Evolutionary conservation across 805 yeast species (phyloP).

Genomic region (Kazachstania bromeliacearum): DNA sequence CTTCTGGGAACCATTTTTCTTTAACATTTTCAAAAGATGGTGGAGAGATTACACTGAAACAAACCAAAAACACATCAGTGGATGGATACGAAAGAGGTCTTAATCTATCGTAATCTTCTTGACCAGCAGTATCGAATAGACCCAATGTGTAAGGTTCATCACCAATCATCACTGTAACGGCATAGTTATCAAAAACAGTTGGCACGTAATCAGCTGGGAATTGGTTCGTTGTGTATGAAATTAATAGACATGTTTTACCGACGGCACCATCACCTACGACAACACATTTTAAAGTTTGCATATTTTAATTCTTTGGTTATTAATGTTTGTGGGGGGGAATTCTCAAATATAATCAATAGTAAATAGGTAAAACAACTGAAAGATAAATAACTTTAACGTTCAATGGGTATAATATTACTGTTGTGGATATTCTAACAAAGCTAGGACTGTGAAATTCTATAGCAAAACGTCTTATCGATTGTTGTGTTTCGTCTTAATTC

Average conservation of each 20-base stretch:
- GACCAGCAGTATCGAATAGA: conserved; percentile 97
- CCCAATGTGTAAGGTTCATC: conserved; percentile 97
- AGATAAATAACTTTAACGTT: too few relatives aligned
- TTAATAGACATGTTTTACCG: conserved; percentile 92
- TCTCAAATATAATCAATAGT: too few relatives aligned
- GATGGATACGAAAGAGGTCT: conserved; percentile 96
- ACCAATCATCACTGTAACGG: conserved; percentile 91
- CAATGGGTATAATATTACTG: too few relatives aligned
- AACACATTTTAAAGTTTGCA: conserved; percentile 76
- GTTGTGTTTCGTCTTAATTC: too few relatives aligned
- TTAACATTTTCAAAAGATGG: conserved; percentile 95
- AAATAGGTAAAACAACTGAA: too few relatives aligned
- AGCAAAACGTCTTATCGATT: too few relatives aligned
- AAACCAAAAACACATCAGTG: conserved; percentile 91
- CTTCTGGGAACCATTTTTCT: conserved; percentile 98
- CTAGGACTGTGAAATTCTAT: too few relatives aligned
- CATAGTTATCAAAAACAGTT: conserved; percentile 94
- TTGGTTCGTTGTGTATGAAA: conserved; percentile 92
- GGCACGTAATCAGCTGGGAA: conserved; percentile 98
- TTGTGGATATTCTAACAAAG: too few relatives aligned
- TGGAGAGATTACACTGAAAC: conserved; percentile 94
- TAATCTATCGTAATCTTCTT: conserved; percentile 95
- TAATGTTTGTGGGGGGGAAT: too few relatives aligned
- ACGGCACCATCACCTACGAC: conserved; percentile 99
- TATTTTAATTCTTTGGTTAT: too few relatives aligned